A percentile compares a stretch with the other conserved stretches of the same genome.
These are phyloP conservation scores for Globomyces sp. DNA, from an alignment of 371 early-diverging fungal species.

Conservation along the genomic window DNA sequence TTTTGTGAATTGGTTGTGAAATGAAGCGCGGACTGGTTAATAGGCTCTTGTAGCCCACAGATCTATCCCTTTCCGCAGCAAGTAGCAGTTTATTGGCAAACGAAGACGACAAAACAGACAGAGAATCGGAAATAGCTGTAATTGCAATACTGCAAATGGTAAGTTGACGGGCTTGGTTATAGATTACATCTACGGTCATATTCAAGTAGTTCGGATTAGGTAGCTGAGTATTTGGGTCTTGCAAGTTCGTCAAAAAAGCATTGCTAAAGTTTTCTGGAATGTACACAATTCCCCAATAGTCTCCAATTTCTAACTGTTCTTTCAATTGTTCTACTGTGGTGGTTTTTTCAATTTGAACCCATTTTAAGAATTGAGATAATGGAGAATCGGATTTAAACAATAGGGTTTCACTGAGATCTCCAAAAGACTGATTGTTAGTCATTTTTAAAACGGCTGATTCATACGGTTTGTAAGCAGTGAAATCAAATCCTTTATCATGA, in stretches of 20 bases:
- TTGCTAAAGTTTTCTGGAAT: constrained; percentile 47
- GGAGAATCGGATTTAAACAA: constrained; percentile 17
- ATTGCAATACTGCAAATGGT: constrained; percentile 12
- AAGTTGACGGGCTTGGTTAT: constrained; percentile 24
- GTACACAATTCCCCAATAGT: constrained; percentile 44
- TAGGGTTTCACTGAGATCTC: constrained; percentile 14
- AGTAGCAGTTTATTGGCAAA: constrained; percentile 9
- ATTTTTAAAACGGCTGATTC: constrained; percentile 27
- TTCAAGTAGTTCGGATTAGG: neutral
- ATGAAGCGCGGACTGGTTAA: constrained; percentile 15
- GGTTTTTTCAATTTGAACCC: neutral
- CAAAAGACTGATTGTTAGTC: constrained; percentile 32
- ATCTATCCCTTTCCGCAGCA: constrained; percentile 5
- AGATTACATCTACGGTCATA: constrained; percentile 16
- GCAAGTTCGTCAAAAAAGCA: constrained; percentile 34
- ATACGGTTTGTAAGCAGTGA: constrained; percentile 29
- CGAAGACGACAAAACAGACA: constrained; percentile 6
- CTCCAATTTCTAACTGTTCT: constrained; percentile 27
- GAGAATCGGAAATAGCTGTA: constrained; percentile 5
- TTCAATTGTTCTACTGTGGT: neutral
- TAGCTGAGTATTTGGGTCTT: neutral
- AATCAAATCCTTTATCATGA: constrained; percentile 43
- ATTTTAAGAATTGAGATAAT: neutral
- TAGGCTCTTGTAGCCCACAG: constrained; percentile 8
- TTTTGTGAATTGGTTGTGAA: constrained; percentile 12